Base-by-base conservation (phyloP, 495 filamentous ascomycete genomes). In the Penicillium alfredii region DNA sequence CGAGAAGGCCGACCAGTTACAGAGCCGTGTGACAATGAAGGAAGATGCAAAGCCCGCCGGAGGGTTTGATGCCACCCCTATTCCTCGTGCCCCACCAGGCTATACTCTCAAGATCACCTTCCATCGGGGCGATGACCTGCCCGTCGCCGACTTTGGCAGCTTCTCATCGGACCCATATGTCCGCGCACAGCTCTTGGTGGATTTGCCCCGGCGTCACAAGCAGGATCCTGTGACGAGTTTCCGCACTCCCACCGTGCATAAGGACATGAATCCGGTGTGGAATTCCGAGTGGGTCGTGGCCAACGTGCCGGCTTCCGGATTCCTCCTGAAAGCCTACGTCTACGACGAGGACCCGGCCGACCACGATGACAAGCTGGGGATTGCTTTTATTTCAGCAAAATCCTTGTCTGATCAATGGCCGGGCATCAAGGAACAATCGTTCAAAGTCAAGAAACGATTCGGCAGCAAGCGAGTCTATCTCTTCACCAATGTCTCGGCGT, bases 331-430 rank as follows among this genome's bases (percentile, higher is more conserved):
- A 53, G 81, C 81, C 26, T 69, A 82, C 22, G 63, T 97, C 12
- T 86, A 84, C 56, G 90, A 97, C 49, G 90, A 97, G 52, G 90
- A 97, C 56, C 77, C 78, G 21, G 74, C 81, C 1, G 85, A 94
- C 53, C 83, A 86, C 47, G 83, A 97, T 47, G 90, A 97, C 58
- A 74, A 81, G 23, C 71, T 97, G 5, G 90, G 90, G 3, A 88
- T 92, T 54, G 81, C 81, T 4, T 82, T 84, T 22, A 68, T 94
- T 26, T 51, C 72, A 2, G 76, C 82, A 0, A 55, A 64, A 12
- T 50, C 56, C 10, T 44, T 94, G 9, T 65, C 64, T 20, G 77
- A 82, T 29, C 42, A 71, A 22, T 92, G 86, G 84, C 30, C 58
- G n/a, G 82, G 81, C 0, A 74, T 87, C 17, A 68, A 72, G 18